Evolutionary conservation across 2,329 filamentous ascomycete species (phyloP).

Genomic region (Penicillium sclerotigenum): DNA sequence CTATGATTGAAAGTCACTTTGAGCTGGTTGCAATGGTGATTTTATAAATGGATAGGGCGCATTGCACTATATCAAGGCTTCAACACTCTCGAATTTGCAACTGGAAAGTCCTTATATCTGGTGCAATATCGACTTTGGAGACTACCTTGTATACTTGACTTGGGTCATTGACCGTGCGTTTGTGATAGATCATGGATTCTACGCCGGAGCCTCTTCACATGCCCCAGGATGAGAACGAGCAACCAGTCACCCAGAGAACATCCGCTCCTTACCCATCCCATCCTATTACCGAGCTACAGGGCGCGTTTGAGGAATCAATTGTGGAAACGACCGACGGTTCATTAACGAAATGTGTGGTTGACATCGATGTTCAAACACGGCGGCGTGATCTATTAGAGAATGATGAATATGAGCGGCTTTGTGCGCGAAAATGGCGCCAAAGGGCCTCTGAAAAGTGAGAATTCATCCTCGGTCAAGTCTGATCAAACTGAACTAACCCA

Average conservation of each 20-base stretch:
- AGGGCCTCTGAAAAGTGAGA: slow-evolving; percentile 59
- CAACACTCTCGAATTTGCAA: background rate
- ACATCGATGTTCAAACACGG: slow-evolving; percentile 47
- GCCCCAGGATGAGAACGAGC: background rate
- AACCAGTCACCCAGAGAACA: background rate
- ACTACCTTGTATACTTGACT: background rate
- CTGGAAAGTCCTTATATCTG: background rate
- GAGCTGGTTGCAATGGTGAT: slow-evolving; percentile 13
- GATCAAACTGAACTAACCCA: background rate
- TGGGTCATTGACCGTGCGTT: background rate
- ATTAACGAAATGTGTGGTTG: slow-evolving; percentile 29
- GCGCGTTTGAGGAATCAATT: slow-evolving; percentile 47
- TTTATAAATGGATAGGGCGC: slow-evolving; percentile 21
- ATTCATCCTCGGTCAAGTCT: background rate
- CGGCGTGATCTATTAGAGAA: slow-evolving; percentile 67
- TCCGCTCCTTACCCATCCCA: slow-evolving; percentile 32
- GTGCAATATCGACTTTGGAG: background rate
- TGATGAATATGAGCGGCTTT: slow-evolving; percentile 65
- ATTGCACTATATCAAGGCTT: background rate
- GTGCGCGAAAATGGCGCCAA: slow-evolving; percentile 72
- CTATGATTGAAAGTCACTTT: slow-evolving; percentile 8
- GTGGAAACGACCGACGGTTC: slow-evolving; percentile 33
- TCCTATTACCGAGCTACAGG: slow-evolving; percentile 44
- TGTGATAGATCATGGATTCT: background rate
- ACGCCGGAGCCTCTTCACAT: background rate